Conservation (phyloP, 78 protist species). For the Planoprotostelium fungivorum region DNA sequence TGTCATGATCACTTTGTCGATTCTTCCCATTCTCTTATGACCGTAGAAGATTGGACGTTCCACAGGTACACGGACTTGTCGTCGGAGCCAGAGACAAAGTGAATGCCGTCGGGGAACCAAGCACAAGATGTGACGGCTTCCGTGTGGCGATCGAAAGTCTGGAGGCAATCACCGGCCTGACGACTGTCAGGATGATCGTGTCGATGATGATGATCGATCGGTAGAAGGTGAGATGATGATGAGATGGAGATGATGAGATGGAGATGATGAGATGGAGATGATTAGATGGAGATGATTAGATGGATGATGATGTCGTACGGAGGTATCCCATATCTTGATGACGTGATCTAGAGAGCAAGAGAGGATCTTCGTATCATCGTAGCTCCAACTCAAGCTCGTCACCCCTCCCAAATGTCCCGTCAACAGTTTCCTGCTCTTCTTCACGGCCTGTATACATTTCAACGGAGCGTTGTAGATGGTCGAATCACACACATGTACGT, state of each 20-base stretch:
- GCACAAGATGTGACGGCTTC: conserved; percentile 61
- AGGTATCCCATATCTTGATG: neutral
- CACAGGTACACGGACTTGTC: conserved; percentile 55
- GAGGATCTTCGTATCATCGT: neutral
- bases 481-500: neutral
- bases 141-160: conserved; percentile 35
- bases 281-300: too few relatives aligned
- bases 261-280: too few relatives aligned
- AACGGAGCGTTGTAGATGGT: conserved; percentile 15
- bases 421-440: conserved; percentile 20
- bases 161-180: conserved; percentile 13
- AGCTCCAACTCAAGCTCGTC: neutral
- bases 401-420: conserved; percentile 18
- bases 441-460: conserved; percentile 10
- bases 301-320: neutral
- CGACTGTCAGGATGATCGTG: conserved; percentile 33
- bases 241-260: too few relatives aligned
- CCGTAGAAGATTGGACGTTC: conserved; percentile 16
- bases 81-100: conserved; percentile 49
- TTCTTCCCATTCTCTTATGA: neutral
- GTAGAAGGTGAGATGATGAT: conserved; percentile 35
- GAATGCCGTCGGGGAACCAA: conserved; percentile 68
- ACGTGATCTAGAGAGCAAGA: neutral
- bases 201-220: conserved; percentile 34
- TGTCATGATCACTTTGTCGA: neutral